Evolutionary conservation across 2,329 filamentous ascomycete genomes (phyloP), one percentile per base, ranked within the genome.

Genomic region (Ophiostoma ulmi): DNA sequence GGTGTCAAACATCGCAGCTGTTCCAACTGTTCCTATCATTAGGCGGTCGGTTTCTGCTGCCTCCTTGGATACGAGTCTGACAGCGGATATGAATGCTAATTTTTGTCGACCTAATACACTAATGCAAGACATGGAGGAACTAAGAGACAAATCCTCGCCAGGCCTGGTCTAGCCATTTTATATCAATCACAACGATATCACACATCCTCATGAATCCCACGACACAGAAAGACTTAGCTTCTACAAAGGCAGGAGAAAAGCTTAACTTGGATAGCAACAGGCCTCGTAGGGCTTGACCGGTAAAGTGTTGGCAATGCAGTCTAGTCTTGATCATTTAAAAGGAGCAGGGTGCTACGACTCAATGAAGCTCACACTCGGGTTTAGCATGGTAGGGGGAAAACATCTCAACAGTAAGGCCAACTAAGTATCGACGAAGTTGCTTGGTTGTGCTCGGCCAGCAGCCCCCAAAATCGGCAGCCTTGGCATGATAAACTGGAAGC

Each of bases 11-110:
- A 26, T 35, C 58, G 5, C 17, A 31, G 31, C 31, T 3, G 31
- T 31, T 44, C 44, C 44, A 35, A 26, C 58, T 35, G 58, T 63
- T 14, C 58, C 58, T 63, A 26, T 63, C 58, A 63, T 11, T 63
- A 63, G 26, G 11, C 5, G 26, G 26, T 17, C 20, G 17, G 22
- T 58, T 1, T 26, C 17, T 63, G 58, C 11, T 63, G 26, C 26
- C 58, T 63, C 10, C 17, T 63, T 14, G 58, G 22, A 14, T 63
- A 36, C 4, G 58, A 63, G 5, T 31, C 58, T 63, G 22, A 14
- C 22, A 20, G 26, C 11, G 5, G 26, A 31, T 11, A 22, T 22
- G 22, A 58, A 3, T 22, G 52, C 8, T 17, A 26, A 26, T 22
- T n/a, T 48, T 20, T 7, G 17, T 48, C n/a, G 44, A 20, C 44